Evolutionary conservation across 2,329 filamentous ascomycete genomes (phyloP).

Genomic region (Karstenula rhodostoma): DNA sequence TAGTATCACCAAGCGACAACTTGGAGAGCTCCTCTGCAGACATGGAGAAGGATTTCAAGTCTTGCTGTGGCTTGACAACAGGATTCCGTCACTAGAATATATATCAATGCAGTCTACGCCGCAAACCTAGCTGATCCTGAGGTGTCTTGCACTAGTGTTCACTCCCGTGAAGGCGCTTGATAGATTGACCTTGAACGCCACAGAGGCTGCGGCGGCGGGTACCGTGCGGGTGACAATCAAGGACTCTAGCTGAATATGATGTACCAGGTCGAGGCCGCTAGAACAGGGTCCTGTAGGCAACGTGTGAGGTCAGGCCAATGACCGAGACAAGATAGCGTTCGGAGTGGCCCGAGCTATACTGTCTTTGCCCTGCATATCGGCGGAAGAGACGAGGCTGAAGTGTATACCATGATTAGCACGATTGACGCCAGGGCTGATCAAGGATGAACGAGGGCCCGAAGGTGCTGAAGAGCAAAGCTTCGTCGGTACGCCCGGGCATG

Average conservation of each 20-base stretch:
- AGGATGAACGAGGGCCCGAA: constrained; percentile 5
- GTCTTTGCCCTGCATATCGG: constrained; percentile 3
- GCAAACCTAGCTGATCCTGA: constrained; percentile 38
- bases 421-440: constrained; percentile 14
- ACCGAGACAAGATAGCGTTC: constrained; percentile 7
- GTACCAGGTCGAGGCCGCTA: constrained; percentile 30
- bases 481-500: constrained; percentile 14
- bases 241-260: constrained; percentile 30
- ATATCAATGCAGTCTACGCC: constrained; percentile 42
- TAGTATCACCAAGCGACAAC: constrained; percentile 46
- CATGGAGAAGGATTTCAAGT: constrained; percentile 38
- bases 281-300: constrained; percentile 11
- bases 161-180: constrained; percentile 42
- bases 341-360: neutral
- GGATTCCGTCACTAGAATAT: constrained; percentile 33
- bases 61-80: constrained; percentile 22
- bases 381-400: constrained; percentile 11
- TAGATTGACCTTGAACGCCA: constrained; percentile 40
- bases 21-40: constrained; percentile 48
- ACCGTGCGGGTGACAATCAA: constrained; percentile 42
- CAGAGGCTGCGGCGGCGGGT: constrained; percentile 36
- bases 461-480: constrained; percentile 8
- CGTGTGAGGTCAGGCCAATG: constrained; percentile 6
- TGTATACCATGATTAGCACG: constrained; percentile 4
- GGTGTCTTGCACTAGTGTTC: constrained; percentile 29